phyloP scores from a whole-genome alignment of 192 early-diverging fungal genomes.

The Backusella luteola region DNA sequence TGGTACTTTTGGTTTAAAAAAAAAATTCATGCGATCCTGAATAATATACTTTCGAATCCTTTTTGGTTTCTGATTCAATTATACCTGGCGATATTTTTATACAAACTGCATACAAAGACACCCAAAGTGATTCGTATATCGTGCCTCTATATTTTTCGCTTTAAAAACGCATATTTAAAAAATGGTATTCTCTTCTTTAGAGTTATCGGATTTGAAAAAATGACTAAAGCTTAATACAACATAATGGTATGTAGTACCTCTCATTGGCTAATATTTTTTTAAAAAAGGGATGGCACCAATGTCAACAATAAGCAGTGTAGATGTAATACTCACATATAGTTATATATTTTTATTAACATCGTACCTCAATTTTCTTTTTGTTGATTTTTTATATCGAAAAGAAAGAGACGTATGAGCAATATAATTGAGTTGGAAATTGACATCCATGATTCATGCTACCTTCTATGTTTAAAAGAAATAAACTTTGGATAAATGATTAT shows the following conservation, averaged over 20 bases:
- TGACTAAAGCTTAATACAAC: not conserved
- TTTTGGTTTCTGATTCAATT: not conserved
- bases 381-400: not conserved
- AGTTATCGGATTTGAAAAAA: not conserved
- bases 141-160: not conserved
- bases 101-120: not conserved
- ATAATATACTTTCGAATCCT: not conserved
- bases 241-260: not conserved
- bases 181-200: not conserved
- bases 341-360: not conserved
- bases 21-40: conserved; percentile 3
- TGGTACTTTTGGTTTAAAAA: not conserved
- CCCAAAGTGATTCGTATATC: not conserved
- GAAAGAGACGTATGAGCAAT: not conserved
- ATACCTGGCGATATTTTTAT: not conserved
- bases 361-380: not conserved
- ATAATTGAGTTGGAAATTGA: not conserved
- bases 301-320: not conserved
- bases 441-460: not conserved
- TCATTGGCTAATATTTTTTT: not conserved
- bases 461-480: not conserved
- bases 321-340: not conserved
- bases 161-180: not conserved
- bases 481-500: not conserved
- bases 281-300: not conserved